Conservation (phyloP, 2,329 filamentous ascomycete species). For the Diaporthe sp. region DNA sequence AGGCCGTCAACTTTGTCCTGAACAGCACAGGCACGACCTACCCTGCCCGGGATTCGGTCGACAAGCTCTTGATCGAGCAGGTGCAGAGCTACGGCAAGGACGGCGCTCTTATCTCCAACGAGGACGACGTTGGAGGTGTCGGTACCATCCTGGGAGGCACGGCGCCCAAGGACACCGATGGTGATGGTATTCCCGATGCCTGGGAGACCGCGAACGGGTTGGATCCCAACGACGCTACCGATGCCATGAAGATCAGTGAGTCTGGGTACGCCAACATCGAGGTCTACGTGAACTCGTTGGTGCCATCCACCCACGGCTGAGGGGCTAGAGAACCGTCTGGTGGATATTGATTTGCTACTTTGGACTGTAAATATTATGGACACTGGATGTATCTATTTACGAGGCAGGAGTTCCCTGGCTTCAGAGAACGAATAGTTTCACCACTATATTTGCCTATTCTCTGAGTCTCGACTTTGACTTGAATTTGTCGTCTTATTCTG, state of each 20-base stretch:
- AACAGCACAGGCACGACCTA: conserved; percentile 57
- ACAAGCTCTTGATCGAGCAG: conserved; percentile 58
- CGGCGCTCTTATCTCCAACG: conserved; percentile 61
- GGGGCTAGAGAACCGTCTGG: neutral
- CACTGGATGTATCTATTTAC: neutral
- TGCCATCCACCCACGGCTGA: conserved; percentile 43
- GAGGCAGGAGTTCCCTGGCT: neutral
- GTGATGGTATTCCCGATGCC: conserved; percentile 65
- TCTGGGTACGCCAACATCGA: conserved; percentile 63
- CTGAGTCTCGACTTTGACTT: no score
- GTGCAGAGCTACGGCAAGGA: conserved; percentile 60
- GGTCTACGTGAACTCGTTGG: conserved; percentile 64
- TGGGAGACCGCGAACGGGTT: conserved; percentile 61
- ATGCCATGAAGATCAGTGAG: conserved; percentile 57
- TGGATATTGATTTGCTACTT: neutral
- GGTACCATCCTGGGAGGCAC: conserved; percentile 56
- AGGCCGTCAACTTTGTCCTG: conserved; percentile 58
- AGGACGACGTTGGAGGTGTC: conserved; percentile 58
- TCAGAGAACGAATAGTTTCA: neutral
- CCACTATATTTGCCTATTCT: neutral
- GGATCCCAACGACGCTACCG: conserved; percentile 54
- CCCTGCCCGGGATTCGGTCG: conserved; percentile 59
- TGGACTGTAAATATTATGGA: conserved; percentile 16
- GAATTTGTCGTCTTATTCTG: neutral
- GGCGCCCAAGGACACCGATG: conserved; percentile 59